phyloP scores from a whole-genome alignment of 202 grass and related monocot species.

The Setaria viridis region DNA sequence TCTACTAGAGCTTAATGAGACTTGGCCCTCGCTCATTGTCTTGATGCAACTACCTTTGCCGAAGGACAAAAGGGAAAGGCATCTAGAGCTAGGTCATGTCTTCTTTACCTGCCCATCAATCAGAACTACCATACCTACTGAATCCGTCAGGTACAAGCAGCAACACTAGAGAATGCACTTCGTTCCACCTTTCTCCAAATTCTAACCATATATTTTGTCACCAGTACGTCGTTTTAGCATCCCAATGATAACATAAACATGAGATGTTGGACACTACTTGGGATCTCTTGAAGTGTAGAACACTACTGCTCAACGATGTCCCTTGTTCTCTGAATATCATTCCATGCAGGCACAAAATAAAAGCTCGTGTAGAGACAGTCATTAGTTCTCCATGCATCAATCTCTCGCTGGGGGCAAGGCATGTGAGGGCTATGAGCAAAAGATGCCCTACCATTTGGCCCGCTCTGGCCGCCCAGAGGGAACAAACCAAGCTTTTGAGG shows the following conservation, averaged over 20 bases:
- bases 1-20: neutral
- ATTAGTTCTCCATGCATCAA: neutral
- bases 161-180: neutral
- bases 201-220: slow-evolving; percentile 16
- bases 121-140: slow-evolving; percentile 35
- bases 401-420: slow-evolving; percentile 16
- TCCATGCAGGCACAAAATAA: neutral
- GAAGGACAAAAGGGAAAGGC: slow-evolving; percentile 30
- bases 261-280: neutral
- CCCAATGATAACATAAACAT: slow-evolving; percentile 20
- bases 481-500: slow-evolving; percentile 47
- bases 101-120: slow-evolving; percentile 43
- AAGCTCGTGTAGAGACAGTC: neutral
- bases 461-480: slow-evolving; percentile 24
- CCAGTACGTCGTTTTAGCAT: neutral
- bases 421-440: slow-evolving; percentile 50
- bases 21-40: neutral
- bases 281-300: neutral
- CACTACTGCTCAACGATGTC: neutral
- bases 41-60: slow-evolving; percentile 29
- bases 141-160: slow-evolving; percentile 16
- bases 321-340: neutral
- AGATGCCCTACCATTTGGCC: slow-evolving; percentile 39
- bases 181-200: neutral
- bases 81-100: slow-evolving; percentile 4